Conservation (phyloP, 78 protist genomes). For the Bodo saltans region DNA sequence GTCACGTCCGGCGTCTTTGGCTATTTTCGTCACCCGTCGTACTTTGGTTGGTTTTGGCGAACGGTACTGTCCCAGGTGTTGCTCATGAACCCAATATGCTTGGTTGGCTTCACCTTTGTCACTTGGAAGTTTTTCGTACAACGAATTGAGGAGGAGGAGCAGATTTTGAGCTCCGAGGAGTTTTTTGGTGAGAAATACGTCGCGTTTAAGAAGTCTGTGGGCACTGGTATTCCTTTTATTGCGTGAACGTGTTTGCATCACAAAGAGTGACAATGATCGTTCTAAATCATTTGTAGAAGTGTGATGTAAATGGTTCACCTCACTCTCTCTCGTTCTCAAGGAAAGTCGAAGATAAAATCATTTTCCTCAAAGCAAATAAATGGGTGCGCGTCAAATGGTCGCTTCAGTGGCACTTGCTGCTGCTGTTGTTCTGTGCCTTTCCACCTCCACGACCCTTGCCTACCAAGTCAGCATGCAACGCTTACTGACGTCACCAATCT, state of each 20-base stretch:
- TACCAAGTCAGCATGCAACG: too few species aligned
- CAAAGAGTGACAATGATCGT: too few species aligned
- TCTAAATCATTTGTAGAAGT: too few species aligned
- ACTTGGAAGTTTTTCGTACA: constrained; percentile 62
- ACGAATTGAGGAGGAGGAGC: constrained; percentile 73
- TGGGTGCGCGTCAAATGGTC: too few species aligned
- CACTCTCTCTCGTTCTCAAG: too few species aligned
- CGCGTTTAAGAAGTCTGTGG: background rate
- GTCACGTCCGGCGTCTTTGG: constrained; percentile 26
- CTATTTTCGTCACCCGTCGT: constrained; percentile 73
- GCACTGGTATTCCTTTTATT: constrained; percentile 14
- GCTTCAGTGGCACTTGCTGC: too few species aligned
- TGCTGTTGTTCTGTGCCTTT: too few species aligned
- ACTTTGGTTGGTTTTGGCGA: constrained; percentile 81
- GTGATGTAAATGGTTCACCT: too few species aligned
- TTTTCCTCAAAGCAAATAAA: too few species aligned
- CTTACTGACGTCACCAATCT: too few species aligned
- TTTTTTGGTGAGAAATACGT: constrained; percentile 6
- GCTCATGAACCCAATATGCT: constrained; percentile 67
- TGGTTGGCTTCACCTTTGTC: constrained; percentile 43
- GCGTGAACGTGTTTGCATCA: background rate
- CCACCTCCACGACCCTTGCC: too few species aligned
- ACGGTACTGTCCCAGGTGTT: constrained; percentile 69
- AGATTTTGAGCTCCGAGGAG: constrained; percentile 13
- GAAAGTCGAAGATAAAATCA: too few species aligned